Base-by-base conservation (phyloP, 805 yeast genomes). In the Teunomyces lycoperdinae region DNA sequence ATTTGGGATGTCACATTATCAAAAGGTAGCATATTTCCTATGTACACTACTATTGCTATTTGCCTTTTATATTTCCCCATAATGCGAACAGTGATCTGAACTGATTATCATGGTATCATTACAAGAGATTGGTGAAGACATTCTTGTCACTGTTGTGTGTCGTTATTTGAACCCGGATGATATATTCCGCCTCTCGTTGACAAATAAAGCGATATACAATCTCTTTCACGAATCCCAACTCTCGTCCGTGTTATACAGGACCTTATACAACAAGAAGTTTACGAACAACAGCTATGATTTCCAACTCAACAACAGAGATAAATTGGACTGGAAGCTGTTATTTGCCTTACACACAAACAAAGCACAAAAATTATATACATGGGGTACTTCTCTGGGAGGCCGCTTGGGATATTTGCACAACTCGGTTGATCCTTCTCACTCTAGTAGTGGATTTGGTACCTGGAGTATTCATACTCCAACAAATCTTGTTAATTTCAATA, bases 281-380 rank as follows among this genome's bases (percentile, higher is more conserved):
- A 55, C 59, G 33, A 51, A 51, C 43, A 52, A 49, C 62, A 76
- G 76, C 5, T 55, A 65, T 5, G 70, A 68, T 82, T 1, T 66
- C 69, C 43, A 63, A 61, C 5, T 61, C 66, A 44, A 44, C 34
- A 40, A 47, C 34, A 43, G 52, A 8, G 60, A 73, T 0, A 53
- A 58, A 29, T 64, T 63, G 55, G 73, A 76, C 53, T 83, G 86
- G 87, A 74, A 76, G 1, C 71, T 72, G 17, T 52, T 80, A 34
- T 81, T 73, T 60, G 56, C 62, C 14, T 44, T 69, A 28, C 63
- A 86, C 32, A 54, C 65, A 3, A 52, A 61, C 3, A 44, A 44
- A 31, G 50, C 56, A 6, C 76, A 77, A 6, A 58, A 68, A 33
- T 50, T 82, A 3, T 72, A 64, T 48, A 74, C 83, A 0, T 80